Conservation (phyloP, 2,329 filamentous ascomycete species). For the Karstenula rhodostoma region DNA sequence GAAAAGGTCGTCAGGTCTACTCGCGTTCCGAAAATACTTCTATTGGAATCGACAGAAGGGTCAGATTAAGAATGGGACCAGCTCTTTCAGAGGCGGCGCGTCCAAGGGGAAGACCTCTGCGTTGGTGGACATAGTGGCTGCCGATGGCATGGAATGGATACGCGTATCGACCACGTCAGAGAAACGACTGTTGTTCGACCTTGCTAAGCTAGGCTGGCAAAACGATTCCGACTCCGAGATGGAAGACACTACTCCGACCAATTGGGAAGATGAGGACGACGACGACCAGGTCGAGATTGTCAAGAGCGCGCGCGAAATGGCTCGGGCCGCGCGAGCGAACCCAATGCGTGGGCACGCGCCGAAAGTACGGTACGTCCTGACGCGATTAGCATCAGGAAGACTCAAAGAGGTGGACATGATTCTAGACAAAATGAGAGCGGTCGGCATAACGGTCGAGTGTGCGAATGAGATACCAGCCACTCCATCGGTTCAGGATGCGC, state of each 20-base stretch:
- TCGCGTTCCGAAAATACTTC: constrained; percentile 59
- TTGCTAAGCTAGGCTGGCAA: constrained; percentile 71
- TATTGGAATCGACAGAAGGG: constrained; percentile 43
- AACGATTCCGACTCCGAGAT: constrained; percentile 58
- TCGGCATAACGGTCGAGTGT: constrained; percentile 52
- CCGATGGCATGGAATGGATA: constrained; percentile 71
- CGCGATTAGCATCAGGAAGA: constrained; percentile 62
- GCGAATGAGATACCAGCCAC: constrained; percentile 33
- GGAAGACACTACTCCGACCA: constrained; percentile 22
- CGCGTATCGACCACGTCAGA: constrained; percentile 73
- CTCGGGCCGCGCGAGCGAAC: constrained; percentile 63
- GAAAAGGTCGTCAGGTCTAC: constrained; percentile 64
- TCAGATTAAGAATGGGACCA: constrained; percentile 33
- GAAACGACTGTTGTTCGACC: constrained; percentile 69
- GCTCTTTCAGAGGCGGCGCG: constrained; percentile 41
- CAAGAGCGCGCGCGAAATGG: constrained; percentile 66
- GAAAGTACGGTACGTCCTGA: constrained; percentile 66
- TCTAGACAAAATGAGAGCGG: constrained; percentile 62
- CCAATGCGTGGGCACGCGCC: constrained; percentile 68
- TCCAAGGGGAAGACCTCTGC: constrained; percentile 59
- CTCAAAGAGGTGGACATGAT: constrained; percentile 64
- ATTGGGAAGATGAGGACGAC: constrained; percentile 59
- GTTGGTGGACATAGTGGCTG: constrained; percentile 70
- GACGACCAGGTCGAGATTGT: constrained; percentile 65
- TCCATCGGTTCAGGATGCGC: constrained; percentile 32